Conservation (phyloP, 805 yeast species). For the Saturnispora saitoi region DNA sequence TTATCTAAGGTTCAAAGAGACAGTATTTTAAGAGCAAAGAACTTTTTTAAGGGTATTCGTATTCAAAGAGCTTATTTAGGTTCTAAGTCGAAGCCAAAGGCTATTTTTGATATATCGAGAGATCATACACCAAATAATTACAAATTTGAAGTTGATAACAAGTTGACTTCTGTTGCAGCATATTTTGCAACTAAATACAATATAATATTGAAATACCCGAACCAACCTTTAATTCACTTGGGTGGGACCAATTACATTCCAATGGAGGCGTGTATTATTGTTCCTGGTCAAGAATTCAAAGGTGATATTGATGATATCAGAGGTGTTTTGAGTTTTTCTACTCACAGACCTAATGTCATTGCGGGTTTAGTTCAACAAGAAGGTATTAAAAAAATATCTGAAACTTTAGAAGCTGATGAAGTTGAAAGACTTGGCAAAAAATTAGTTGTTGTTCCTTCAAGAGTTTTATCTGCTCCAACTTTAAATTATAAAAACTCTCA, state of each 20-base stretch:
- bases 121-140: slow-evolving; percentile 17
- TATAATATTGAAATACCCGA: slow-evolving; percentile 20
- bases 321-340: slow-evolving; percentile 25
- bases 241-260: slow-evolving; percentile 25
- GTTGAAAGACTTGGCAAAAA: slow-evolving; percentile 18
- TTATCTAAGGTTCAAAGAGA: slow-evolving; percentile 10
- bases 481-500: slow-evolving; percentile 17
- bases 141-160: slow-evolving; percentile 20
- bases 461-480: slow-evolving; percentile 20
- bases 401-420: slow-evolving; percentile 8
- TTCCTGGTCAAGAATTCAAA: slow-evolving; percentile 25
- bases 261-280: slow-evolving; percentile 22
- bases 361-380: slow-evolving; percentile 23
- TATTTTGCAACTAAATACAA: slow-evolving; percentile 22
- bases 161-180: slow-evolving; percentile 19
- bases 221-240: slow-evolving; percentile 22
- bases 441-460: slow-evolving; percentile 23
- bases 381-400: slow-evolving; percentile 17
- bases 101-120: slow-evolving; percentile 18
- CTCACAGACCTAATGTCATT: slow-evolving; percentile 24
- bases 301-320: slow-evolving; percentile 24
- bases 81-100: slow-evolving; percentile 18
- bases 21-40: slow-evolving; percentile 11
- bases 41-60: slow-evolving; percentile 19
- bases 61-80: slow-evolving; percentile 20